These are phyloP conservation scores for Trichoderma orchidacearum DNA, from an alignment of 495 filamentous ascomycete genomes.

Conservation along the genomic window DNA sequence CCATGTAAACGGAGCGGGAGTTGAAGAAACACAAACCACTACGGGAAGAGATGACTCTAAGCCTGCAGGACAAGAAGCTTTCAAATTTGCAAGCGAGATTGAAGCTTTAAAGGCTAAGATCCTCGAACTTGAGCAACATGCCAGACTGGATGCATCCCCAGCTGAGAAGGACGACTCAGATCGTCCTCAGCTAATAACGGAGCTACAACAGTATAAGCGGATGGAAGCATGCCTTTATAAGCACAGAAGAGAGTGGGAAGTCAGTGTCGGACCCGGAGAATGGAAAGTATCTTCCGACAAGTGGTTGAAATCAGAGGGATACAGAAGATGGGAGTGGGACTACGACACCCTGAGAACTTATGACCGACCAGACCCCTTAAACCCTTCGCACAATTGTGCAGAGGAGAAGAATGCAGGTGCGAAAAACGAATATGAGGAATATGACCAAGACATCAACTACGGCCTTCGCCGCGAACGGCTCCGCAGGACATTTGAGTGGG, in stretches of 20 bases:
- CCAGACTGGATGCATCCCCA: not conserved
- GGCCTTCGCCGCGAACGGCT: not conserved
- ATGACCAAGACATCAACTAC: not conserved
- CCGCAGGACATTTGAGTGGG: constrained; percentile 1
- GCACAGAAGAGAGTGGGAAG: not conserved
- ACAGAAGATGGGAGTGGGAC: not conserved
- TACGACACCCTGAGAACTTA: not conserved
- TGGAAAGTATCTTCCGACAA: not conserved
- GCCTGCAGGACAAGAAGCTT: too few relatives aligned
- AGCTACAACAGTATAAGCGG: not conserved
- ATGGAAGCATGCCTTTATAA: not conserved
- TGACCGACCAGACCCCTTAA: not conserved
- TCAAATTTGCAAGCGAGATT: too few relatives aligned
- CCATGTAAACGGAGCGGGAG: too few relatives aligned
- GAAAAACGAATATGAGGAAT: not conserved
- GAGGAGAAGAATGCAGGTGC: not conserved
- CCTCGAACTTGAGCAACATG: not conserved
- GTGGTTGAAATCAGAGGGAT: too few relatives aligned
- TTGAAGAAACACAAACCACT: too few relatives aligned
- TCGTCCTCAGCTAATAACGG: not conserved
- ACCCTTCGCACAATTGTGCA: not conserved
- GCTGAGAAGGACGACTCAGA: not conserved
- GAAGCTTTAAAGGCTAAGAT: not conserved
- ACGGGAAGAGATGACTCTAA: not conserved
- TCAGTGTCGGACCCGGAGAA: not conserved